Evolutionary conservation across 352 stramenopile species (phyloP), one percentile per base, ranked within the genome.

Genomic region (Phytopythium aichiense): DNA sequence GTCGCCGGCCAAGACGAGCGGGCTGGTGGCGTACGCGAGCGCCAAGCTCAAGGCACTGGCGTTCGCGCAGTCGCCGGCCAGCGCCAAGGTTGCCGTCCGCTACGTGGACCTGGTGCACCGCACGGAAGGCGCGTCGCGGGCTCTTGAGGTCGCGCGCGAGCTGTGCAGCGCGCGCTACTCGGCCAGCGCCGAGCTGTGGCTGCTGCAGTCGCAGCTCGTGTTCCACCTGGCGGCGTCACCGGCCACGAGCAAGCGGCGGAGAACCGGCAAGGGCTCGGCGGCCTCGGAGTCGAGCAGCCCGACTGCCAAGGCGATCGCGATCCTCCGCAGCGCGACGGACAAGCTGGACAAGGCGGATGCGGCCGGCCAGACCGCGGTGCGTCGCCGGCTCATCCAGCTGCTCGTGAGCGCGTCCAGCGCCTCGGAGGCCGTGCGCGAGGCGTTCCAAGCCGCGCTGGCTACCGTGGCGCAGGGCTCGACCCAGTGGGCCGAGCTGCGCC

Each of bases 91-190:
- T 48, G 76, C 68, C 16, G 72, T 79, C 28, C 76, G 76, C 58
- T 89, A 81, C 60, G 68, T 92, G 8, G 86, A 94, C 58, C 75
- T 92, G 56, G 80, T 90, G 42, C 79, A 90, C 42, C 86, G 86
- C 22, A 89, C 72, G 11, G 68, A 87, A 12, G 86, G 82, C 37
- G 76, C 77, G 22, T 56, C 64, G n/a, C 60, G 63, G 9, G 84
- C 84, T 3, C 57, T 92, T 30, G 63, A 76, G 37, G 54, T 74
- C 3, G 58, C 81, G 20, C 68, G 77, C 9, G 73, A 79, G 22
- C 56, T 91, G 31, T 76, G 85, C 25, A 63, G 71, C 30, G 63
- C 69, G 58, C 67, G 60, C 28, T 60, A 77, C 42, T 64, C 71
- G 15, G 63, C 78, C 20, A 69, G 69, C 13, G 73, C 77, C 0